Conservation (phyloP, 2,329 filamentous ascomycete genomes). For the Fonsecaea multimorphosa region DNA sequence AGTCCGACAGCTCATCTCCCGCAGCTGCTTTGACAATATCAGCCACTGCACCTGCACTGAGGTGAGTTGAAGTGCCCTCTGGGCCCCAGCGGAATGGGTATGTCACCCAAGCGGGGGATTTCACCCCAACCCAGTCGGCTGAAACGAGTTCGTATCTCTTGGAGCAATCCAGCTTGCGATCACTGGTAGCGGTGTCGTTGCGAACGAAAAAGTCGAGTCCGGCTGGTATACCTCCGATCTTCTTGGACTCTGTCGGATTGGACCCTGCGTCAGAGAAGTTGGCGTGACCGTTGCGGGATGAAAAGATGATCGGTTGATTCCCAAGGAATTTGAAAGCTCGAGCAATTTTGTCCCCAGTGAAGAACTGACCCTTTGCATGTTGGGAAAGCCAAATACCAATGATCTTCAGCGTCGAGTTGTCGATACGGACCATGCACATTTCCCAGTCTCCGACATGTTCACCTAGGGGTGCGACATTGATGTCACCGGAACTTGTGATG, state of each 20-base stretch:
- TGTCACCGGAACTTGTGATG: constrained; percentile 23
- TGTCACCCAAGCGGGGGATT: constrained; percentile 17
- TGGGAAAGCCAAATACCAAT: constrained; percentile 26
- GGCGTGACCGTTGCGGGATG: constrained; percentile 23
- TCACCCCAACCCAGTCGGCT: constrained; percentile 16
- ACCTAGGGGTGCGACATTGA: constrained; percentile 23
- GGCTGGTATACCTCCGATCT: constrained; percentile 27
- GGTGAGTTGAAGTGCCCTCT: constrained; percentile 25
- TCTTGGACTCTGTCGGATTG: constrained; percentile 23
- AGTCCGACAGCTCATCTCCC: constrained; percentile 19
- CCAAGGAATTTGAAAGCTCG: constrained; percentile 20
- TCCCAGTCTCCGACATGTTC: constrained; percentile 30
- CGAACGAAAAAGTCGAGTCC: constrained; percentile 28
- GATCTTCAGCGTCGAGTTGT: constrained; percentile 21
- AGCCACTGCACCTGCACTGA: constrained; percentile 13
- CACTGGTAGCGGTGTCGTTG: constrained; percentile 22
- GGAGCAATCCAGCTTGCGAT: constrained; percentile 21
- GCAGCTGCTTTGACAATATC: constrained; percentile 21
- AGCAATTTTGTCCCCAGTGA: constrained; percentile 15
- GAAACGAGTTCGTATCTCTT: constrained; percentile 27
- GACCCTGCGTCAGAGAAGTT: constrained; percentile 16
- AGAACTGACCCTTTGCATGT: constrained; percentile 25
- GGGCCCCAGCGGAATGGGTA: constrained; percentile 30
- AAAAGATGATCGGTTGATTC: constrained; percentile 25
- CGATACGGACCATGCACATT: constrained; percentile 26